Percentiles rank a stretch among this genome's conserved stretches.
phyloP scores from a whole-genome alignment of 176 grass and related monocot species.

The Carex pumila region DNA sequence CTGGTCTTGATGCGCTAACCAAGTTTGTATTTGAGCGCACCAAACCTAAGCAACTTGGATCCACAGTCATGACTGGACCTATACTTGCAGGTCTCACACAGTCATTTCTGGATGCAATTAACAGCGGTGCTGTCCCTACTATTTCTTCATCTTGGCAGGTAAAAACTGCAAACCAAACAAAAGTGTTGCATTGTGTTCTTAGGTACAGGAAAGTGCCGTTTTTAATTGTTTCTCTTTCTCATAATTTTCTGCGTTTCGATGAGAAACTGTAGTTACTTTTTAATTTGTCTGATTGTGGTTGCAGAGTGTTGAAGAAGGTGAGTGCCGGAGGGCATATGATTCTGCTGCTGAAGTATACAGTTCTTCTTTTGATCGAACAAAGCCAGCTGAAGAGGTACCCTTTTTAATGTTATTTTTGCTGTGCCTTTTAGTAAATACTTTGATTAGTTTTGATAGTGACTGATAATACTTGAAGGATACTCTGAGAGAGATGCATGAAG shows the following conservation, averaged over 20 bases:
- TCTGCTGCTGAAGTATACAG: slow-evolving; percentile 59
- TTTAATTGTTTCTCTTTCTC: neutral
- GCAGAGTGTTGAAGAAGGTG: slow-evolving; percentile 92
- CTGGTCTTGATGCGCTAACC: slow-evolving; percentile 75
- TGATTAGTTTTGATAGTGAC: neutral
- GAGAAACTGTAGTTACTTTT: neutral
- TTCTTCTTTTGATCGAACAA: slow-evolving; percentile 76
- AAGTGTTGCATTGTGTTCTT: slow-evolving; percentile 7
- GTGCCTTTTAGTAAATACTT: neutral
- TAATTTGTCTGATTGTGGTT: neutral
- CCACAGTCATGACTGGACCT: slow-evolving; percentile 90
- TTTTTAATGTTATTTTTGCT: slow-evolving; percentile 10
- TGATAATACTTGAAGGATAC: slow-evolving; percentile 34
- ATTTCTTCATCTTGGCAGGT: slow-evolving; percentile 99
- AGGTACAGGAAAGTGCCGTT: neutral
- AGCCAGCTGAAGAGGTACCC: slow-evolving; percentile 65
- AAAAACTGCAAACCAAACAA: neutral
- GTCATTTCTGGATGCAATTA: slow-evolving; percentile 95
- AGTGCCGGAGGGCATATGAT: slow-evolving; percentile 91
- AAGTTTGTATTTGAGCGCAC: slow-evolving; percentile 94
- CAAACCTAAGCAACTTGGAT: slow-evolving; percentile 87
- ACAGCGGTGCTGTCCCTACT: slow-evolving; percentile 78
- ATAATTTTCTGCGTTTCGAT: neutral
- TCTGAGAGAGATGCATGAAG: slow-evolving; percentile 75
- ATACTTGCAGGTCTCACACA: slow-evolving; percentile 90